Evolutionary conservation across 2,329 filamentous ascomycete species (phyloP).

Genomic region (Pestalotiopsis sp.): DNA sequence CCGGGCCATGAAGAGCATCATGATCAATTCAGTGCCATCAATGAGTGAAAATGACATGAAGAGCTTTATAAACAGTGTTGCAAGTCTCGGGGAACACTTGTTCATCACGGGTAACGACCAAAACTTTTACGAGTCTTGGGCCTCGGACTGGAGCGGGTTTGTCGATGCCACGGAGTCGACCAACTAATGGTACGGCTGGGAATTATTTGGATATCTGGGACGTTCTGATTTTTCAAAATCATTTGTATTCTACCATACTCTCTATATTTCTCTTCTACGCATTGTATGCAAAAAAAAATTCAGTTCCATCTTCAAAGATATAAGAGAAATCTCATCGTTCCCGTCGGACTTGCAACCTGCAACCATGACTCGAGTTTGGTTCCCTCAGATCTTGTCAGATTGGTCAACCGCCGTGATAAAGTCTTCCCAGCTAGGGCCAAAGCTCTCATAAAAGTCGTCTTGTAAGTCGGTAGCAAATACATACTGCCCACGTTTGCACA

Average conservation of each 20-base stretch:
- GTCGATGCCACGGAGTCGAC: background rate
- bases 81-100: background rate
- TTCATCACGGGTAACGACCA: background rate
- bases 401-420: background rate
- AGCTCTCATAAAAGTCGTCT: slow-evolving; percentile 10
- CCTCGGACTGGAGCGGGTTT: background rate
- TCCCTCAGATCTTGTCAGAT: background rate
- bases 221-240: background rate
- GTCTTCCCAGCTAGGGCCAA: slow-evolving; percentile 2
- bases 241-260: background rate
- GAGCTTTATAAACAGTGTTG: background rate
- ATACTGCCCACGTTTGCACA: slow-evolving; percentile 5
- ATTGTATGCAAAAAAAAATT: background rate
- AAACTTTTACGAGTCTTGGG: slow-evolving; percentile 6
- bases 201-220: background rate
- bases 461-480: slow-evolving; percentile 4
- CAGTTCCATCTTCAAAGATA: background rate
- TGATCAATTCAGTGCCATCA: slow-evolving; percentile 1
- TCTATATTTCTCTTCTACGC: background rate
- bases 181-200: background rate
- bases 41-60: background rate
- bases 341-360: background rate
- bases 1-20: background rate
- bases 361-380: background rate
- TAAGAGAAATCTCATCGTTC: background rate